phyloP scores from a whole-genome alignment of 2,329 filamentous ascomycete species.

The Colletotrichum liriopes region DNA sequence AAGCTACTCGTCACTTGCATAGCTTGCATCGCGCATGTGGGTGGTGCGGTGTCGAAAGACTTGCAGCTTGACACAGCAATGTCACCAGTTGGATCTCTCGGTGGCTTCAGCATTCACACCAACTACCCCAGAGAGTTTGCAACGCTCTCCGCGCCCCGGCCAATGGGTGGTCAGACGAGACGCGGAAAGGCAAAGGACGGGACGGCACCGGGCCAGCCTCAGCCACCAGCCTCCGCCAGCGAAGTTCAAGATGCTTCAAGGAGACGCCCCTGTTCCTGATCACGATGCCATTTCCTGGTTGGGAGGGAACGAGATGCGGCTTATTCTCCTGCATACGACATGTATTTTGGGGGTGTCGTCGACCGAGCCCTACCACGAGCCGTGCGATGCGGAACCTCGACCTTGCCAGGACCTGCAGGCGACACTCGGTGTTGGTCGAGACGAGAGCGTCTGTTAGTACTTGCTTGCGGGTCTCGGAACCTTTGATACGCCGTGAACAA shows the following conservation, averaged over 20 bases:
- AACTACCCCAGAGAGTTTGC: not conserved
- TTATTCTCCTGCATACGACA: not conserved
- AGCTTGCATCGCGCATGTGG: not conserved
- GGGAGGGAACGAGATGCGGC: not conserved
- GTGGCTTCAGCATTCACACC: not conserved
- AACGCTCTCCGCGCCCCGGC: not conserved
- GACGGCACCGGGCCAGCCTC: conserved; percentile 1
- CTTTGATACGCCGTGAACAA: not conserved
- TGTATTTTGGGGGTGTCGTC: not conserved
- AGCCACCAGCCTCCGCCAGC: not conserved
- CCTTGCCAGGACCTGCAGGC: not conserved
- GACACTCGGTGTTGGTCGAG: not conserved
- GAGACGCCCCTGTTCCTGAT: not conserved
- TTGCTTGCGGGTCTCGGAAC: not conserved
- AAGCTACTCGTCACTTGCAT: not conserved
- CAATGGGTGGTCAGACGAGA: not conserved
- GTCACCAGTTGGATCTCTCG: not conserved
- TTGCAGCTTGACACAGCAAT: not conserved
- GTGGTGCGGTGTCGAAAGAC: not conserved
- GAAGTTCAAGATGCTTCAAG: not conserved
- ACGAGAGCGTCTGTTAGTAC: not conserved
- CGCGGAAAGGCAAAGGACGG: conserved; percentile 1
- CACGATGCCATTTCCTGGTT: not conserved
- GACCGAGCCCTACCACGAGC: not conserved
- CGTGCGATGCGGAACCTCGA: not conserved